Conservation (phyloP, 2,329 filamentous ascomycete genomes). For the Ophiostoma novo-ulmi region DNA sequence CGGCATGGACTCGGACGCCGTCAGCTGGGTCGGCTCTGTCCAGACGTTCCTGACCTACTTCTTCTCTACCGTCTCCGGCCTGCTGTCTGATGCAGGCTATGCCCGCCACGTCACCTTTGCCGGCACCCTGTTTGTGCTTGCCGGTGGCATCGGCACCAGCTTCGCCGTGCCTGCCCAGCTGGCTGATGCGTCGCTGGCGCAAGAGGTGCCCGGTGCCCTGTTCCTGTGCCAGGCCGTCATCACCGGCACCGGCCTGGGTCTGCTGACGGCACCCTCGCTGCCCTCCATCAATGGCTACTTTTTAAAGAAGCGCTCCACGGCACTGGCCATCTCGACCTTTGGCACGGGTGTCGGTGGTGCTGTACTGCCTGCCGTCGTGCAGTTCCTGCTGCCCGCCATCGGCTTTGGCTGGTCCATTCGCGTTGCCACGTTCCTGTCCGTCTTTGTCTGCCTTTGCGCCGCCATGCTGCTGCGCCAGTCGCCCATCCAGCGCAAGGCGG, state of each 20-base stretch:
- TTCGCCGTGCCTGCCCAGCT: constrained; percentile 42
- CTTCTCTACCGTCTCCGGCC: constrained; percentile 45
- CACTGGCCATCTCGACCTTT: constrained; percentile 54
- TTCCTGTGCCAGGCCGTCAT: constrained; percentile 51
- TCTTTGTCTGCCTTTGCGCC: constrained; percentile 42
- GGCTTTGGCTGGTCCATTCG: constrained; percentile 64
- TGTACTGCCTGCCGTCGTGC: constrained; percentile 55
- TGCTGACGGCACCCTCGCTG: constrained; percentile 51
- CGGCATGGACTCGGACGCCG: constrained; percentile 34
- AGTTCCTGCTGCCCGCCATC: constrained; percentile 54
- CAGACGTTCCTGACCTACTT: constrained; percentile 49
- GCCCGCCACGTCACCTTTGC: constrained; percentile 38
- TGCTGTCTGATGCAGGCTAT: constrained; percentile 48
- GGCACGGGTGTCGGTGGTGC: constrained; percentile 60
- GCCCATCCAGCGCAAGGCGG: not conserved
- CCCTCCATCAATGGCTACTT: constrained; percentile 57
- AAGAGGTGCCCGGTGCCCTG: constrained; percentile 29
- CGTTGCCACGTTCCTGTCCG: constrained; percentile 54
- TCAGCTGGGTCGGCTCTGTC: constrained; percentile 48
- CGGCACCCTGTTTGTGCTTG: constrained; percentile 41
- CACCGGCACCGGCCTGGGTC: constrained; percentile 50
- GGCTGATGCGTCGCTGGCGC: not conserved
- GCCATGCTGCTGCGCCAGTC: constrained; percentile 39
- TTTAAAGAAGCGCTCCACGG: constrained; percentile 49
- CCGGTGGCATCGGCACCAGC: constrained; percentile 47